Evolutionary conservation across 2,329 filamentous ascomycete genomes (phyloP).

Genomic region (Epichloe hybrida): DNA sequence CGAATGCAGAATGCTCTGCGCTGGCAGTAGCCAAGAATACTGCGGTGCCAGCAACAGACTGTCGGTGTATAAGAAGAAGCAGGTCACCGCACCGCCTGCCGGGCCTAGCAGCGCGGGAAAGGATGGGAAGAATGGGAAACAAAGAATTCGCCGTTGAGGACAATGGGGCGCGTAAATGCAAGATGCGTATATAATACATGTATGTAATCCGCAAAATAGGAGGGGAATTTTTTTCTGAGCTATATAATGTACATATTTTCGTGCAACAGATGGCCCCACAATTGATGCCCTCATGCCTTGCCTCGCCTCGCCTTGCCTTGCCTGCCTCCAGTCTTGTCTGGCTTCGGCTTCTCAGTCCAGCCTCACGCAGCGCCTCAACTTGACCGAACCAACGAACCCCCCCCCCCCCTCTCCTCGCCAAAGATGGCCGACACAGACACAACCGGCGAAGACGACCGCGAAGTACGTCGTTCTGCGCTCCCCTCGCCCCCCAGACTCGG

Average conservation of each 20-base stretch:
- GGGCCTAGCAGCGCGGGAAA: not conserved
- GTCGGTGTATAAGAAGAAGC: constrained; percentile 20
- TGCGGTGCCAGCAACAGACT: constrained; percentile 28
- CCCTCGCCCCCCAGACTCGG: too few species aligned
- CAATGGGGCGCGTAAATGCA: not conserved
- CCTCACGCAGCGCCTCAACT: not conserved
- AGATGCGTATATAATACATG: not conserved
- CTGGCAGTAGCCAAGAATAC: constrained; percentile 21
- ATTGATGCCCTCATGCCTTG: too few species aligned
- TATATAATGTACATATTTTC: too few species aligned
- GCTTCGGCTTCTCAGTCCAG: not conserved
- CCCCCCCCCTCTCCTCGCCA: too few species aligned
- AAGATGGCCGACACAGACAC: constrained; percentile 19
- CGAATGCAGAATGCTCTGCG: constrained; percentile 29
- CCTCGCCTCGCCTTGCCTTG: too few species aligned
- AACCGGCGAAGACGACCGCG: constrained; percentile 22
- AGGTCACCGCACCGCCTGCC: not conserved
- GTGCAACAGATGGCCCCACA: too few species aligned
- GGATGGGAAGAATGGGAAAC: not conserved
- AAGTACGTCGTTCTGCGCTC: constrained; percentile 13
- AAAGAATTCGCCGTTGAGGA: not conserved
- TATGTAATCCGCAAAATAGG: too few species aligned
- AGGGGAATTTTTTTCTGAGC: not conserved
- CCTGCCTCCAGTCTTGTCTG: not conserved
- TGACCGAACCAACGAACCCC: too few species aligned